Percentiles rank a stretch among this genome's conserved stretches.
phyloP scores from a whole-genome alignment of 345 rosid genomes.

The Laguncularia racemosa region DNA sequence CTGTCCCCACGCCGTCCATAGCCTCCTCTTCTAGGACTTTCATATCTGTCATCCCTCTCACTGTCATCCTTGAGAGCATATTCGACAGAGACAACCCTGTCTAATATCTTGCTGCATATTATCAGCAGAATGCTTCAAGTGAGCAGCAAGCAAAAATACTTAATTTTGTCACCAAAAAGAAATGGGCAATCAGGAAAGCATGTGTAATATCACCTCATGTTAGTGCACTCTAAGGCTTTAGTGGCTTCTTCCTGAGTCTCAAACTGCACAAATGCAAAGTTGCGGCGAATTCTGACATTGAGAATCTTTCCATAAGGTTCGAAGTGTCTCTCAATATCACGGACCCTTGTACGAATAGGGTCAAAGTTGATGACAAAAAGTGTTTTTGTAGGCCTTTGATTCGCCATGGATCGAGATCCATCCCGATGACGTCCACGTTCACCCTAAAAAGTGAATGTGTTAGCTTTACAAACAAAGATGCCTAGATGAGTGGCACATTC shows the following conservation, averaged over 20 bases:
- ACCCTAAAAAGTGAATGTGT: conserved; percentile 30
- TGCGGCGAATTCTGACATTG: conserved; percentile 60
- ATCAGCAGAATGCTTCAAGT: not conserved
- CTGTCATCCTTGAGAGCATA: conserved; percentile 78
- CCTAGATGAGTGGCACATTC: not conserved
- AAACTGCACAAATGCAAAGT: conserved; percentile 82
- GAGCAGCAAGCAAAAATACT: no score
- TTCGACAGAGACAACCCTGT: conserved; percentile 80
- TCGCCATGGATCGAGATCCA: conserved; percentile 38
- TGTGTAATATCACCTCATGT: conserved; percentile 46
- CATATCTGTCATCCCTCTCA: conserved; percentile 54
- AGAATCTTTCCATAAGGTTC: conserved; percentile 71
- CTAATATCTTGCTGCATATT: conserved; percentile 61
- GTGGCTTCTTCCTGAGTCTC: conserved; percentile 80
- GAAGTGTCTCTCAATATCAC: conserved; percentile 69
- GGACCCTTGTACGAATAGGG: conserved; percentile 61
- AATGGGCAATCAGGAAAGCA: not conserved
- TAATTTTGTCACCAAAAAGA: not conserved
- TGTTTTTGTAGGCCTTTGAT: conserved; percentile 79
- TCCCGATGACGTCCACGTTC: conserved; percentile 68
- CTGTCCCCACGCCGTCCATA: conserved; percentile 27
- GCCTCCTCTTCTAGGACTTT: conserved; percentile 60
- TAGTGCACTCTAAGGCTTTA: conserved; percentile 67
- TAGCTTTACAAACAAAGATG: no score
- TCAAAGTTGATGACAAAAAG: conserved; percentile 83